Base-by-base conservation (phyloP, 1,284 basidiomycete genomes). In the Schizophyllum commune region DNA sequence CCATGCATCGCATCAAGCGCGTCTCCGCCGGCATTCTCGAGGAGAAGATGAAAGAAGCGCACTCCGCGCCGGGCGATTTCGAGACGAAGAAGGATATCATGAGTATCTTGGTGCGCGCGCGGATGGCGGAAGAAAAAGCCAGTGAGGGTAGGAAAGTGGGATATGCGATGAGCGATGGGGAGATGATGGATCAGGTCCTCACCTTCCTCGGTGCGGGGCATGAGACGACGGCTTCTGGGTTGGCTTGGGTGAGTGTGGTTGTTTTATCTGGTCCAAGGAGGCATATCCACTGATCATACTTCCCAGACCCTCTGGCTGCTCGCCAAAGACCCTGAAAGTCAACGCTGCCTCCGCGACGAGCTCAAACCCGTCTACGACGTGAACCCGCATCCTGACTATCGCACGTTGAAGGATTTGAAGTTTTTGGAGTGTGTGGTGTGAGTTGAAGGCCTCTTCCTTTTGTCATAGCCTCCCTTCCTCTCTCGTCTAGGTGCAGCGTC, bases 401-500 rank as follows among this genome's bases (percentile, higher is more conserved):
- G 79, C 13, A 75, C 71, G 33, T 67, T 83, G 47, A 81, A 80
- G 63, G 77, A 79, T 33, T 70, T 81, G 15, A 68, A 71, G 58
- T 79, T 75, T 72, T 68, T 83, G 3, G 79, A 82, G 61, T 75
- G 76, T 58, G 79, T 82, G 15, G 69, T 82, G 80, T 81, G 68
- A 58, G 76, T 68, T 5, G 9, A 47, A n/a, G n/a, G n/a, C n/a
- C n/a, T n/a, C n/a, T n/a, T n/a, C n/a, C n/a, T n/a, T n/a, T n/a
- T n/a, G n/a, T n/a, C n/a, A n/a, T n/a, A n/a, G n/a, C n/a, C n/a
- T n/a, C n/a, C n/a, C n/a, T n/a, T n/a, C n/a, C n/a, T n/a, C n/a
- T n/a, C n/a, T n/a, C n/a, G n/a, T n/a, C n/a, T n/a, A n/a, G n/a
- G n/a, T n/a, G n/a, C n/a, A n/a, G n/a, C n/a, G n/a, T n/a, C n/a